These are phyloP conservation scores for Xeromyces bisporus DNA, from an alignment of 495 filamentous ascomycete species.

Conservation along the genomic window DNA sequence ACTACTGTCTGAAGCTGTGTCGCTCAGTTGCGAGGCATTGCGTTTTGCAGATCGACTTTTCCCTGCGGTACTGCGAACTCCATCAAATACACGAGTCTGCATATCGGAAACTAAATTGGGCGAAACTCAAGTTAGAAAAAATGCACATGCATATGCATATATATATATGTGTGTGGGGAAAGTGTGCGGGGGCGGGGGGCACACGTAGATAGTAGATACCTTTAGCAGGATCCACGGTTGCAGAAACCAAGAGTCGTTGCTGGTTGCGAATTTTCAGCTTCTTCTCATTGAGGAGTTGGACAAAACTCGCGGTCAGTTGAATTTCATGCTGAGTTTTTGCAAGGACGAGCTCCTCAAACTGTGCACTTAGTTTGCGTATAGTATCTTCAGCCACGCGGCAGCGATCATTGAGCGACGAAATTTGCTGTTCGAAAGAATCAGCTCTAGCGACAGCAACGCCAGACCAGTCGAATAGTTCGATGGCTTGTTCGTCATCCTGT, in stretches of 20 bases:
- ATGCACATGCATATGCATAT: not conserved
- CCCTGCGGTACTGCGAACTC: conserved; percentile 3
- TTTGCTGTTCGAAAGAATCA: conserved; percentile 24
- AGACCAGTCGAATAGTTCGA: conserved; percentile 62
- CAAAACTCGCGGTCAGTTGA: conserved; percentile 54
- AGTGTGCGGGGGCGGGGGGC: no score
- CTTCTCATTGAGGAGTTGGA: conserved; percentile 62
- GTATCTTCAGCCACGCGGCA: conserved; percentile 26
- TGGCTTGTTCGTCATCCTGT: conserved; percentile 43
- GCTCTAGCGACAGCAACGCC: conserved; percentile 30
- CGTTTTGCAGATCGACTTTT: conserved; percentile 28
- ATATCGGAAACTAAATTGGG: conserved; percentile 12
- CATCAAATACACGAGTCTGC: conserved; percentile 7
- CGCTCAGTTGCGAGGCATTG: conserved; percentile 5
- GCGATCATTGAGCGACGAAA: conserved; percentile 29
- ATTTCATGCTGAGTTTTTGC: conserved; percentile 53
- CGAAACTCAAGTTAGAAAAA: not conserved
- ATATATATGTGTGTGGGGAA: no score
- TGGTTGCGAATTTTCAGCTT: conserved; percentile 84
- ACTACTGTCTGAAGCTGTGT: conserved; percentile 18
- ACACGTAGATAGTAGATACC: conserved; percentile 9
- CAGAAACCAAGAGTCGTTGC: conserved; percentile 47
- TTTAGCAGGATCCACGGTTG: conserved; percentile 35
- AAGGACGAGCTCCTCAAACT: conserved; percentile 46
- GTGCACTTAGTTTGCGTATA: conserved; percentile 33